Evolutionary conservation across 371 early-diverging fungal genomes (phyloP).

Genomic region (Rhizomucor pusillus): DNA sequence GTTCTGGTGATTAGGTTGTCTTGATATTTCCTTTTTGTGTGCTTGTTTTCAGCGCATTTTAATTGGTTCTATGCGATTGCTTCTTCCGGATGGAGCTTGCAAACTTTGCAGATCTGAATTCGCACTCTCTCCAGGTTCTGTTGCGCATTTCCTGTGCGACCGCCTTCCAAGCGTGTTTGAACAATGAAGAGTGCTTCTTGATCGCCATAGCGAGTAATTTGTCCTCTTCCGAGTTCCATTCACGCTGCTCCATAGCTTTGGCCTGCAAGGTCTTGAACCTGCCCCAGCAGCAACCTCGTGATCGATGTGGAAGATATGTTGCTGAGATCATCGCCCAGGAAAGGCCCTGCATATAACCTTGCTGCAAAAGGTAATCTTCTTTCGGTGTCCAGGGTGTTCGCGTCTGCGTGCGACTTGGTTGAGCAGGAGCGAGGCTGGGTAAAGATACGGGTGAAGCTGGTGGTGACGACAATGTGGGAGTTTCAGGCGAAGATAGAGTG

Average conservation of each 20-base stretch:
- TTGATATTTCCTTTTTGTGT: too few relatives aligned
- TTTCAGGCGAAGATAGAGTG: neutral
- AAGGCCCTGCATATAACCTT: conserved; percentile 43
- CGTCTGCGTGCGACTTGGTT: conserved; percentile 20
- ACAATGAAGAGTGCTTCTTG: conserved; percentile 21
- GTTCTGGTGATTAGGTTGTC: too few relatives aligned
- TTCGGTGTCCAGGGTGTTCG: conserved; percentile 49
- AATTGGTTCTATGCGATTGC: conserved; percentile 2
- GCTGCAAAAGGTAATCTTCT: conserved; percentile 45
- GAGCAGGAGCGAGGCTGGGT: neutral
- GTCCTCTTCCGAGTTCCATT: conserved; percentile 24
- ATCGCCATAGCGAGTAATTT: conserved; percentile 17
- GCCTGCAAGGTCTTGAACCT: conserved; percentile 47
- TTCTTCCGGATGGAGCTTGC: conserved; percentile 17
- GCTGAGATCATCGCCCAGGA: conserved; percentile 53
- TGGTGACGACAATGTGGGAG: neutral
- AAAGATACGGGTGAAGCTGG: neutral
- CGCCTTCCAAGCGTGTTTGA: conserved; percentile 30
- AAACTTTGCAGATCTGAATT: conserved; percentile 15
- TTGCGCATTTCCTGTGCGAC: conserved; percentile 23
- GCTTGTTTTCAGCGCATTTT: neutral
- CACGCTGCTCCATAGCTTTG: conserved; percentile 19
- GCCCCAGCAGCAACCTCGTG: conserved; percentile 53
- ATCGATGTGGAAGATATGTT: conserved; percentile 45
- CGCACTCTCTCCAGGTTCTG: conserved; percentile 29